Percentiles rank a stretch among this genome's conserved stretches.
Conservation (phyloP, 2,329 filamentous ascomycete genomes). For the Talaromyces sp. region DNA sequence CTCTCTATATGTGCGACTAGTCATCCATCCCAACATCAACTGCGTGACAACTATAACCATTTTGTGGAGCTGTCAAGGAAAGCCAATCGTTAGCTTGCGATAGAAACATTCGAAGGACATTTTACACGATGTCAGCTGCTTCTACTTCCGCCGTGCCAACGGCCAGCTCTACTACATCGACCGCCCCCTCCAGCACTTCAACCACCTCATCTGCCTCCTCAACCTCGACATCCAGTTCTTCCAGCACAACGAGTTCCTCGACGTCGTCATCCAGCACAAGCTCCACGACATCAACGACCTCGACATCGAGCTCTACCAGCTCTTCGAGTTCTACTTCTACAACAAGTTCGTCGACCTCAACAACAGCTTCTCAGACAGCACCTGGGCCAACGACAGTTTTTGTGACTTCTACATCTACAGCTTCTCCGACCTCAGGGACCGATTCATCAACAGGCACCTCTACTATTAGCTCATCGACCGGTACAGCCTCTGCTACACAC, state of each 20-base stretch:
- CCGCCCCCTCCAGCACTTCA: slow-evolving; percentile 10
- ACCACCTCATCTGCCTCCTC: slow-evolving; percentile 12
- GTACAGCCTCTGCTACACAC: slow-evolving; percentile 17
- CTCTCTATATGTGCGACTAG: neutral
- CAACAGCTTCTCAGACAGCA: slow-evolving; percentile 5
- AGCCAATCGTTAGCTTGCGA: neutral
- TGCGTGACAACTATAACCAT: neutral
- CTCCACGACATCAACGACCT: slow-evolving; percentile 16
- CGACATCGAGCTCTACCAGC: slow-evolving; percentile 6
- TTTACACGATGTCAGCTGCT: slow-evolving; percentile 12
- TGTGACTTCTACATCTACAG: slow-evolving; percentile 18
- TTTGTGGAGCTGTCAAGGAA: neutral
- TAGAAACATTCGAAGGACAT: neutral
- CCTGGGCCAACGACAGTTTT: neutral
- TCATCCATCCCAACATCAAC: neutral
- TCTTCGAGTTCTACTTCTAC: slow-evolving; percentile 10
- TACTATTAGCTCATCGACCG: slow-evolving; percentile 6
- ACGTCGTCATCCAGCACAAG: slow-evolving; percentile 18
- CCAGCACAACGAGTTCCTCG: slow-evolving; percentile 17
- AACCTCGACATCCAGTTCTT: slow-evolving; percentile 8
- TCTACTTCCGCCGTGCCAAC: slow-evolving; percentile 10
- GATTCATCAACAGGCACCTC: neutral
- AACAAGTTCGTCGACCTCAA: slow-evolving; percentile 1
- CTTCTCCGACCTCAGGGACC: slow-evolving; percentile 1
- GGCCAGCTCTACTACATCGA: slow-evolving; percentile 1